Percentiles rank a stretch among this genome's conserved stretches.
Evolutionary conservation across 352 stramenopile species (phyloP).

Genomic region (Pythium guiyangense): DNA sequence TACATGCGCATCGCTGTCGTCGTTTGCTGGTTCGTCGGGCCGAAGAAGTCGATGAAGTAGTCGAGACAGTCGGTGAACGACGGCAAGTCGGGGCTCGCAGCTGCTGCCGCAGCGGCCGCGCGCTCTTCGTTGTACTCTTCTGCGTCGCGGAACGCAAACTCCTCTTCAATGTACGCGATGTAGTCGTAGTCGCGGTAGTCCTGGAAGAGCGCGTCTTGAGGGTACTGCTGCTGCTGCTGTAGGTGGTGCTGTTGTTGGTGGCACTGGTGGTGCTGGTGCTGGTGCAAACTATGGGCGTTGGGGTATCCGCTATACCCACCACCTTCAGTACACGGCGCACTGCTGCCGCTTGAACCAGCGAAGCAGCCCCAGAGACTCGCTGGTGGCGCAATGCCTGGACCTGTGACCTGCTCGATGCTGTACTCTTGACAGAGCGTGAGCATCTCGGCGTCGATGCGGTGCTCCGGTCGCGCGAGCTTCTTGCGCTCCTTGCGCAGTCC

Average conservation of each 20-base stretch:
- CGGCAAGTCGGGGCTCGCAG: not conserved
- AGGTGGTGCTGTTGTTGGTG: too few relatives aligned
- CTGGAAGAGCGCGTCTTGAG: not conserved
- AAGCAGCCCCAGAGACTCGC: constrained; percentile 1
- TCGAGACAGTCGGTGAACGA: constrained; percentile 6
- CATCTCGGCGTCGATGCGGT: constrained; percentile 48
- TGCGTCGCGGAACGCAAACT: constrained; percentile 2
- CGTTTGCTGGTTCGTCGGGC: not conserved
- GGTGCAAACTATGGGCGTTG: not conserved
- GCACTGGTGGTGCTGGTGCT: not conserved
- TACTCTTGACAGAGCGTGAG: constrained; percentile 12
- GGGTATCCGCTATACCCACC: too few relatives aligned
- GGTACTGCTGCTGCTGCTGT: too few relatives aligned
- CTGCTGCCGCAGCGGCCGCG: not conserved
- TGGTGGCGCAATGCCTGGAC: not conserved
- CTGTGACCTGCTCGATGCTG: not conserved
- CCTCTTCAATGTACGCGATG: constrained; percentile 3
- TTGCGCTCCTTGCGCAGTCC: constrained; percentile 60
- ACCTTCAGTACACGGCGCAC: too few relatives aligned
- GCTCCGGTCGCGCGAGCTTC: constrained; percentile 32
- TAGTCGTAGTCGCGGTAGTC: constrained; percentile 3
- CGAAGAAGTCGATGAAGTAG: constrained; percentile 6
- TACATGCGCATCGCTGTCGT: not conserved
- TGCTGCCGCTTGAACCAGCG: too few relatives aligned
- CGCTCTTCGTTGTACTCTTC: not conserved